Evolutionary conservation across 2,329 filamentous ascomycete species (phyloP), one percentile per base, ranked within the genome.

Genomic region (Talaromyces sp.): DNA sequence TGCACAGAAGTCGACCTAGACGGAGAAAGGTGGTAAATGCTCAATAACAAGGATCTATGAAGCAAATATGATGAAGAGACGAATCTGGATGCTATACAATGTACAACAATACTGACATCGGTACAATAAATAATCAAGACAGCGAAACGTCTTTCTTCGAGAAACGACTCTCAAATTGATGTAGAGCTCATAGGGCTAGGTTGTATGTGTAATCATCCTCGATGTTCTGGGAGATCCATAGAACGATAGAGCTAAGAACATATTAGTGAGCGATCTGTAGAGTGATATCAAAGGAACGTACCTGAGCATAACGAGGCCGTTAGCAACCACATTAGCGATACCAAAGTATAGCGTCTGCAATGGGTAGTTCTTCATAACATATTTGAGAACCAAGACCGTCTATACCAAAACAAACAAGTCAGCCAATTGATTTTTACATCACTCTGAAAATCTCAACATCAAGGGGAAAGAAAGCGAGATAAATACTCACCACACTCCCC

Each of bases 171-270:
- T 61, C 43, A 39, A 31, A 43, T 54, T 39, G 35, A 31, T 41
- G 41, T 49, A 31, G 41, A 45, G 35, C 37, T 75, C 71, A 90
- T 68, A 90, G 82, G 59, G 87, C 86, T 67, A 90, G 78, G 71
- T 87, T 89, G 76, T 90, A 90, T 35, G 87, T 89, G 74, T 90
- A 90, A 72, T 90, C 88, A 70, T 90, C 88, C 75, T 90, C 88
- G 79, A 90, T 89, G 72, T 90, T 90, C 81, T 90, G 88, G 61
- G 86, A 87, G 33, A 90, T 82, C 88, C 88, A 90, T 39, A 90
- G 82, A 43, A 89, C 85, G 58, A 86, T 81, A 31, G 86, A 86
- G 73, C 87, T 89, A 70, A 19, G 66, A 58, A 52, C 33, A 11
- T 3, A 27, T 35, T 25, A 59, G 65, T 75, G 64, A 77, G 76